Evolutionary conservation across 2,329 filamentous ascomycete genomes (phyloP).

Genomic region (Monosporascus sp.): DNA sequence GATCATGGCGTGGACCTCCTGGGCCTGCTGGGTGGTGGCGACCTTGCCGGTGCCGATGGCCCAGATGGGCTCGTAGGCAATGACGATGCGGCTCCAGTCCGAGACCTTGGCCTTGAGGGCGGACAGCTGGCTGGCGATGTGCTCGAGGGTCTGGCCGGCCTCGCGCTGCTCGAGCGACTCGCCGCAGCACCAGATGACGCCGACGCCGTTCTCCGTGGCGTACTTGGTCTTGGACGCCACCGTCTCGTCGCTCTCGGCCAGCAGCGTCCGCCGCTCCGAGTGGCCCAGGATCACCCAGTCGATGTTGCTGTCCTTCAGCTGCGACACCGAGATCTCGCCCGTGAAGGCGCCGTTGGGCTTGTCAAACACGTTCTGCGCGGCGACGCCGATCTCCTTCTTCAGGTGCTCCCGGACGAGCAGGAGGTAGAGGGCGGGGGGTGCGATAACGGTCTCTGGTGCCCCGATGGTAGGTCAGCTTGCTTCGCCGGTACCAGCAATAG

Average conservation of each 20-base stretch:
- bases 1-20: conserved; percentile 91
- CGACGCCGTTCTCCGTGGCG: conserved; percentile 78
- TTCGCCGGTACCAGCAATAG: too few relatives aligned
- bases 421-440: conserved; percentile 88
- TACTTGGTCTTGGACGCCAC: conserved; percentile 93
- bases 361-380: conserved; percentile 96
- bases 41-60: conserved; percentile 92
- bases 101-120: conserved; percentile 72
- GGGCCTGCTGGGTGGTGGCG: conserved; percentile 81
- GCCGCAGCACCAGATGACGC: conserved; percentile 95
- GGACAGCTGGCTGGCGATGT: conserved; percentile 79
- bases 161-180: conserved; percentile 94
- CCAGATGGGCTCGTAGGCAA: conserved; percentile 99
- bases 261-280: conserved; percentile 87
- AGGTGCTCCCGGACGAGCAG: conserved; percentile 77
- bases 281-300: conserved; percentile 91
- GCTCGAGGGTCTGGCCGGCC: conserved; percentile 75
- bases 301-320: conserved; percentile 85
- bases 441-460: conserved; percentile 79
- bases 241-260: conserved; percentile 80
- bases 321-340: conserved; percentile 87
- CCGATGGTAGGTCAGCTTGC: neutral
- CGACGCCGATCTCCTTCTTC: conserved; percentile 72
- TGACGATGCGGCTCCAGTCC: conserved; percentile 91
- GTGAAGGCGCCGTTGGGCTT: conserved; percentile 97